These are phyloP conservation scores for Dendrobium huoshanense DNA, from an alignment of 106 monocot species.

Conservation along the genomic window DNA sequence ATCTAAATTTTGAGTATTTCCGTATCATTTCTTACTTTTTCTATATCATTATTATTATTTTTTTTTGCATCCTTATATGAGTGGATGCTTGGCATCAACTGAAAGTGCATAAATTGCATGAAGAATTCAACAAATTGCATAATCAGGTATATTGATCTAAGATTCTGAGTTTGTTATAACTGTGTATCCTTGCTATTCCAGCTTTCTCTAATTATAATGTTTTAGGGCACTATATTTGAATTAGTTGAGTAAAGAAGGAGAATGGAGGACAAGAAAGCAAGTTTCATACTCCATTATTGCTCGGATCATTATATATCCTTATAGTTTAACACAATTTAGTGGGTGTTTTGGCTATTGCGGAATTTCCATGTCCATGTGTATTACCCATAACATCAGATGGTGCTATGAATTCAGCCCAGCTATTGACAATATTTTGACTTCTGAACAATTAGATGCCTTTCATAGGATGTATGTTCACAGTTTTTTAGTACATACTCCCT, in stretches of 20 bases:
- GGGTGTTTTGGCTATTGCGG: background rate
- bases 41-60: background rate
- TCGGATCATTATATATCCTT: background rate
- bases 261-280: background rate
- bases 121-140: background rate
- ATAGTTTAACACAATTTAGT: background rate
- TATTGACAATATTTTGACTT: background rate
- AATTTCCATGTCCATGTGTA: background rate
- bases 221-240: background rate
- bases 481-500: background rate
- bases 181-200: background rate
- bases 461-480: background rate
- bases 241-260: background rate
- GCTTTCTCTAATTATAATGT: background rate
- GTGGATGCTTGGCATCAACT: background rate
- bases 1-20: background rate
- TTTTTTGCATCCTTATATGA: background rate
- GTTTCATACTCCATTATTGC: background rate
- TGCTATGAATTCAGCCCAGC: background rate
- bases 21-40: background rate
- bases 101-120: background rate
- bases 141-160: background rate
- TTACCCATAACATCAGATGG: background rate
- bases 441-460: background rate
- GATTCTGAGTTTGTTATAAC: background rate